Conservation (phyloP, 345 rosid genomes). For the Gynandropsis gynandra region DNA sequence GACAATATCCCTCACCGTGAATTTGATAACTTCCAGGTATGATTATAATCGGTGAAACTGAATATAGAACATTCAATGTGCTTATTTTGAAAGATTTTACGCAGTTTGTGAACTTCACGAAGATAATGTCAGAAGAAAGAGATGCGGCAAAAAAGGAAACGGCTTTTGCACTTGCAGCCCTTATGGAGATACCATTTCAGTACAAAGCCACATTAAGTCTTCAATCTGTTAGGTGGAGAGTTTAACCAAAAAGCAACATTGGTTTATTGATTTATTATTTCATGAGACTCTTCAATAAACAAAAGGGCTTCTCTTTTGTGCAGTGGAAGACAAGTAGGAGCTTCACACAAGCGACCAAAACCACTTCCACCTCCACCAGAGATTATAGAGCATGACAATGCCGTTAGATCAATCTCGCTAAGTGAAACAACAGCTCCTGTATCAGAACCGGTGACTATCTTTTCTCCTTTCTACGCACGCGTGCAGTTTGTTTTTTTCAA, state of each 20-base stretch:
- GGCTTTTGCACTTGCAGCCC: constrained; percentile 89
- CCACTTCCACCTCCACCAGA: constrained; percentile 75
- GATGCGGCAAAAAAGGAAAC: constrained; percentile 65
- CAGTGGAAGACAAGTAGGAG: constrained; percentile 31
- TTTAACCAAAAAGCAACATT: not conserved
- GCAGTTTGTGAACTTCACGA: constrained; percentile 86
- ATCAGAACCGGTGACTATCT: constrained; percentile 36
- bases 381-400: constrained; percentile 59
- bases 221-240: constrained; percentile 31
- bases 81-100: no score
- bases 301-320: constrained; percentile 11
- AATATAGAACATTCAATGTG: not conserved
- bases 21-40: constrained; percentile 94
- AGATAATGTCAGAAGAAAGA: constrained; percentile 66
- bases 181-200: constrained; percentile 91
- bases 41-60: no score
- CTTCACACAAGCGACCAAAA: constrained; percentile 23
- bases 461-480: not conserved
- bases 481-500: no score
- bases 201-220: constrained; percentile 73
- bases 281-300: constrained; percentile 6
- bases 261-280: no score
- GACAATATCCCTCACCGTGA: constrained; percentile 83
- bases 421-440: constrained; percentile 31
- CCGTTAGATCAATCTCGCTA: constrained; percentile 34